Evolutionary conservation across 78 protist species (phyloP), one percentile per base, ranked within the genome.

Genomic region (Planoprotostelium fungivorum): DNA sequence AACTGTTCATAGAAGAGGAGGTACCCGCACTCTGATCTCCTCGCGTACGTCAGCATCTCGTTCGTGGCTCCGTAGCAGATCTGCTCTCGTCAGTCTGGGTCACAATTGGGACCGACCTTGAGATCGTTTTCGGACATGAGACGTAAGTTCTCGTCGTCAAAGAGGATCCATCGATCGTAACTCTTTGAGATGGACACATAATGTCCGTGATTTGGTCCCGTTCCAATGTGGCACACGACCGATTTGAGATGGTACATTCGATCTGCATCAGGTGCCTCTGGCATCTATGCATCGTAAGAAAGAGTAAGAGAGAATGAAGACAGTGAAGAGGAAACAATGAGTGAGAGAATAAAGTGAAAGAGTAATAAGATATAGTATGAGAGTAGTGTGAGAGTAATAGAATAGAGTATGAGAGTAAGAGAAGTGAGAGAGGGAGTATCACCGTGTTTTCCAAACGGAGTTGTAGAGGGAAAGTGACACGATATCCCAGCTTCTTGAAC

Each of bases 381-480:
- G 38, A n/a, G 23, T 89, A 87, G 88, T 84, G 16, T 88, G 1
- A 28, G 85, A 84, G 83, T 25, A 86, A 29, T 86, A 29, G 28
- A 29, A 28, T 28, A 28, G 31, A 86, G 35, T 86, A 28, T 86
- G 28, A 36, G 28, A 86, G 28, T 36, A 29, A 86, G 28, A 86
- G 28, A 34, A 86, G 25, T 63, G 73, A 36, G 28, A n/a, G 37
- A 29, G 28, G 28, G 35, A 29, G 37, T 87, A 29, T 29, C 89
- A 93, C 90, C 39, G 92, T 86, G 84, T 90, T 93, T 86, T 88
- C 92, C 38, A 95, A 84, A 0, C 88, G 88, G 28, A 96, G 94
- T 85, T 96, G 98, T 38, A 84, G 83, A 37, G 99, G 99, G 83
- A 98, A 97, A 34, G 89, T 93, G 35, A 98, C 99, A 34, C 98